phyloP scores from a whole-genome alignment of 2,329 filamentous ascomycete genomes.

The Aspergillus oerlinghausenensis region DNA sequence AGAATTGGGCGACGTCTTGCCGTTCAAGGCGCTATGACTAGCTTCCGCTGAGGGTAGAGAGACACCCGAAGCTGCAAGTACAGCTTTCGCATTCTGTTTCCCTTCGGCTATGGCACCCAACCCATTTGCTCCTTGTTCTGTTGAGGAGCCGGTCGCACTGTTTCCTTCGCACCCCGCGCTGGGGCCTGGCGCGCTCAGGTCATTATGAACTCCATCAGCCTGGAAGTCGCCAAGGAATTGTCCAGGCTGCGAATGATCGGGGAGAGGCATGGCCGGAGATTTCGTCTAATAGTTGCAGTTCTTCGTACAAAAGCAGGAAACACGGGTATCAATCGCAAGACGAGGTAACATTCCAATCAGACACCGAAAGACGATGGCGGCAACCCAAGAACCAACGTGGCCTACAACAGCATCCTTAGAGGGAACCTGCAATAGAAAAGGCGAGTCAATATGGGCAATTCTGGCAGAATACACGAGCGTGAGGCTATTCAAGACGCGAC shows the following conservation, averaged over 20 bases:
- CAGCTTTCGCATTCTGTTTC: constrained; percentile 57
- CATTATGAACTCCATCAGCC: constrained; percentile 20
- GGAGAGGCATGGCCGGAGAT: constrained; percentile 31
- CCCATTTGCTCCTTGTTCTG: constrained; percentile 25
- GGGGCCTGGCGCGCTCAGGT: constrained; percentile 20
- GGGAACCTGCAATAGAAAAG: constrained; percentile 8
- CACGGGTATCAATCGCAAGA: constrained; percentile 18
- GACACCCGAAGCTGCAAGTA: constrained; percentile 50
- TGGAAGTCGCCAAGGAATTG: constrained; percentile 21
- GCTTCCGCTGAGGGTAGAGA: constrained; percentile 24
- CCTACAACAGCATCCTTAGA: constrained; percentile 32
- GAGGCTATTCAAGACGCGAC: constrained; percentile 13
- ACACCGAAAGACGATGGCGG: constrained; percentile 22
- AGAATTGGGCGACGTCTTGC: constrained; percentile 20
- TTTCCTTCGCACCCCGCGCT: constrained; percentile 18
- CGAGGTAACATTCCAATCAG: constrained; percentile 16
- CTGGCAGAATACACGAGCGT: background rate
- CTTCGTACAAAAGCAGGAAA: constrained; percentile 5
- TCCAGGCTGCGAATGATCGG: constrained; percentile 26
- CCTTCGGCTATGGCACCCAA: constrained; percentile 51
- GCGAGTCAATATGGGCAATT: constrained; percentile 11
- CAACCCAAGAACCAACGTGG: constrained; percentile 5
- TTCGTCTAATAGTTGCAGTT: constrained; percentile 3
- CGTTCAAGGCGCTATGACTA: constrained; percentile 26
- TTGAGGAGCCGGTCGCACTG: constrained; percentile 14